Evolutionary conservation across 1,284 basidiomycete genomes (phyloP), one percentile per base, ranked within the genome.

Genomic region (Tilletia horrida): DNA sequence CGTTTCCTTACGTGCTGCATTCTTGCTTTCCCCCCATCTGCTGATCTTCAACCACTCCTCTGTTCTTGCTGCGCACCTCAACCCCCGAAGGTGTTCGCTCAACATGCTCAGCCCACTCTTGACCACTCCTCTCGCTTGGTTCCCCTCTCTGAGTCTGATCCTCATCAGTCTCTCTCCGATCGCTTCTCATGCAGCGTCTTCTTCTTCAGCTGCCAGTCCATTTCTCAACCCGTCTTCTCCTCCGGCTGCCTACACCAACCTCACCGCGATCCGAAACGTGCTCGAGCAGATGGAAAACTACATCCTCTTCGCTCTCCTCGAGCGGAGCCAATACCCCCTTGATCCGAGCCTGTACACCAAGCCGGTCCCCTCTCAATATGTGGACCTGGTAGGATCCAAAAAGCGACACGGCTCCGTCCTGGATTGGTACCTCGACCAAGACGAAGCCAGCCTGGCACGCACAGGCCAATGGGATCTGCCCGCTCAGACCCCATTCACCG

Each of bases 201-300:
- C 50, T 11, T 11, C 50, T 27, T 25, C 50, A 25, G 13, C 27
- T 13, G 23, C 14, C 7, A 25, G 6, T 14, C 50, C 50, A 4
- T 52, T 52, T 3, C 21, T 25, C n/a, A 27, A 52, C 23, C 50
- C 50, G 14, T 23, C n/a, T 13, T 52, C 50, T 2, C 50, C 50
- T 23, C 21, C 50, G 14, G 50, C 50, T 21, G 23, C 21, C 1
- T 52, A 52, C 50, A 21, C 27, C 21, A 52, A 52, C 50, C 50
- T 52, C 50, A 52, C 50, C 50, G 2, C 13, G 6, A 52, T 52
- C 23, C 50, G 50, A 6, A 52, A 52, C 25, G 50, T 52, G 11
- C 50, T 52, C 50, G 50, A 52, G 27, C 50, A 27, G 21, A 52
- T 52, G 50, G 50, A 52, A 52, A 27, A 52, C 50, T 27, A 25